These are phyloP conservation scores for Nepenthes alata DNA, from an alignment of 179 eudicot species.

Conservation along the genomic window DNA sequence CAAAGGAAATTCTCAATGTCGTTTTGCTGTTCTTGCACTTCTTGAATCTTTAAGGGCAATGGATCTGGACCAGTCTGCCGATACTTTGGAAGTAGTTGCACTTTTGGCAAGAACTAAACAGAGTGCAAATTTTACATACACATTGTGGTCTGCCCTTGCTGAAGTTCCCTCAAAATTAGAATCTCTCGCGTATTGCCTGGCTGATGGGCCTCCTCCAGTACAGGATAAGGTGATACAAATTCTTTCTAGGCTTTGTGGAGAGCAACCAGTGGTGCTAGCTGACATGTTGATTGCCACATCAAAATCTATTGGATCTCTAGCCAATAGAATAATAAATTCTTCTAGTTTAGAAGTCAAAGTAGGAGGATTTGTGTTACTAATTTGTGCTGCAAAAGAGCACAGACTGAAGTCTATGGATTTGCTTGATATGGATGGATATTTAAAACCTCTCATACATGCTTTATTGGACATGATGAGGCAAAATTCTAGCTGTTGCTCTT, in stretches of 20 bases:
- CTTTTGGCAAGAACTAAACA: constrained; percentile 48
- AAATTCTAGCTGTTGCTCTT: constrained; percentile 26
- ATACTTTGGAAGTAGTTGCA: constrained; percentile 57
- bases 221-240: constrained; percentile 57
- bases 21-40: constrained; percentile 51
- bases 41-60: constrained; percentile 41
- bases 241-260: constrained; percentile 49
- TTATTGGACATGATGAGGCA: constrained; percentile 53
- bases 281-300: constrained; percentile 36
- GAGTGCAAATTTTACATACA: constrained; percentile 24
- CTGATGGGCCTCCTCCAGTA: constrained; percentile 39
- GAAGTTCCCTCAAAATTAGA: constrained; percentile 53
- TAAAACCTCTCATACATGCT: constrained; percentile 37
- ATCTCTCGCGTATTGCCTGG: constrained; percentile 42
- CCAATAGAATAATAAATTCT: constrained; percentile 46
- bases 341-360: constrained; percentile 49
- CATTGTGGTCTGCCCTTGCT: constrained; percentile 42
- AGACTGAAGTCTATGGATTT: constrained; percentile 32
- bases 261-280: constrained; percentile 40
- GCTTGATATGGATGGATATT: constrained; percentile 42
- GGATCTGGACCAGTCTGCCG: constrained; percentile 45
- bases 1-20: constrained; percentile 42
- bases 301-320: constrained; percentile 41
- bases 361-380: constrained; percentile 49
- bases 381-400: constrained; percentile 47